A percentile compares a stretch with the other conserved stretches of the same genome.
Evolutionary conservation across 495 filamentous ascomycete species (phyloP).

Genomic region (Aspergillus affinis): DNA sequence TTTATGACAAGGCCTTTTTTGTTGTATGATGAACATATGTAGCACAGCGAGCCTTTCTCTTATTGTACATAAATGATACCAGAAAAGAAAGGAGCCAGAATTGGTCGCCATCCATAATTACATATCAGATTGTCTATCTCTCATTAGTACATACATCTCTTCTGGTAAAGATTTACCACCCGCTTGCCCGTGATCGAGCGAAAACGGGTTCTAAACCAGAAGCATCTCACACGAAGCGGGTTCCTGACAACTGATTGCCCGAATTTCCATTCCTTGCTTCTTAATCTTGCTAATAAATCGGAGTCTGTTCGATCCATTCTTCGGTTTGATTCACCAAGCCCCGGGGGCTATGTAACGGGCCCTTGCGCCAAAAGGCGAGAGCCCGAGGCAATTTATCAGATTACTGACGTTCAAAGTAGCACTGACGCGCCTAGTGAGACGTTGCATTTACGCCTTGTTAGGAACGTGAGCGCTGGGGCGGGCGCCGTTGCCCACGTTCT

Average conservation of each 20-base stretch:
- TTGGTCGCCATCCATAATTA: constrained; percentile 7
- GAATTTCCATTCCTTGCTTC: constrained; percentile 2
- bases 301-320: background rate
- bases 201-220: constrained; percentile 17
- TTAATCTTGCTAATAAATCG: background rate
- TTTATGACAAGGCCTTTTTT: background rate
- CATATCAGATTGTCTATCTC: constrained; percentile 18
- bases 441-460: constrained; percentile 30
- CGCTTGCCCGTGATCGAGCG: background rate
- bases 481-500: constrained; percentile 35
- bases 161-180: constrained; percentile 18
- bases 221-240: constrained; percentile 16
- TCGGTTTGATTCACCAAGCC: background rate
- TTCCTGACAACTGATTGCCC: constrained; percentile 3
- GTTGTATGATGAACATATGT: constrained; percentile 2
- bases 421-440: background rate
- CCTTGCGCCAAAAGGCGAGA: background rate
- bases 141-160: constrained; percentile 22
- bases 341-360: constrained; percentile 1
- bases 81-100: background rate
- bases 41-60: background rate
- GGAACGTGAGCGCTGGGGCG: constrained; percentile 43
- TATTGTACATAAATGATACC: background rate
- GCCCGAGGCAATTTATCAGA: background rate
- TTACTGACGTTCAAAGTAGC: background rate